phyloP scores from a whole-genome alignment of 2,329 filamentous ascomycete genomes.

The Colletotrichum endophyticum region DNA sequence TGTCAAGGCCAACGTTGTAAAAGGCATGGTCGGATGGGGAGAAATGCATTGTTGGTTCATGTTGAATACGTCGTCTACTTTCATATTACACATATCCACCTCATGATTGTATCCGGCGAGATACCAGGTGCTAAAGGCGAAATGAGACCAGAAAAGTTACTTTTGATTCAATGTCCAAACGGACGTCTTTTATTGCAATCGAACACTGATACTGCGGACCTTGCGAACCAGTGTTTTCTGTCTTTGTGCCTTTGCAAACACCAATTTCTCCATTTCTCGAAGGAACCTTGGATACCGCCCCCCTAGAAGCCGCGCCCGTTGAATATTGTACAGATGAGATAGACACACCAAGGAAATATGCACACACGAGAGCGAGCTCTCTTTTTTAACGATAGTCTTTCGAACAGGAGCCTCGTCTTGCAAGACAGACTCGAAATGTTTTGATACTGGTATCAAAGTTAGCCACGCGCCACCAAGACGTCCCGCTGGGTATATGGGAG shows the following conservation, averaged over 20 bases:
- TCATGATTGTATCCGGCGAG: background rate
- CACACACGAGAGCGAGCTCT: background rate
- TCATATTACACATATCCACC: background rate
- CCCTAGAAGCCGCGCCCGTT: background rate
- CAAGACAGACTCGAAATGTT: background rate
- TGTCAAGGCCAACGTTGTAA: constrained; percentile 73
- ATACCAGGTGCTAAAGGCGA: background rate
- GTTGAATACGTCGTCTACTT: background rate
- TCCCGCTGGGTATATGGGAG: background rate
- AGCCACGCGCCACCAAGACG: background rate
- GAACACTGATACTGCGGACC: background rate
- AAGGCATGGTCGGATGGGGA: background rate
- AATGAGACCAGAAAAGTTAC: background rate
- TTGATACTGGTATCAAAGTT: background rate
- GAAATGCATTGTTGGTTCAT: background rate
- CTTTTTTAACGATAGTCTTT: background rate
- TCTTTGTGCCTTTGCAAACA: background rate
- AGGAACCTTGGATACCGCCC: background rate
- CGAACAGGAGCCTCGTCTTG: background rate
- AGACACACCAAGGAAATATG: constrained; percentile 15
- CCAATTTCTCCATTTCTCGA: constrained; percentile 7
- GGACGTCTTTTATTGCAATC: background rate
- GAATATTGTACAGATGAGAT: constrained; percentile 14
- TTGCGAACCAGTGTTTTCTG: background rate
- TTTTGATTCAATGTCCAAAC: background rate